Conservation (phyloP, 2,329 filamentous ascomycete genomes). For the Paramyrothecium sp. region DNA sequence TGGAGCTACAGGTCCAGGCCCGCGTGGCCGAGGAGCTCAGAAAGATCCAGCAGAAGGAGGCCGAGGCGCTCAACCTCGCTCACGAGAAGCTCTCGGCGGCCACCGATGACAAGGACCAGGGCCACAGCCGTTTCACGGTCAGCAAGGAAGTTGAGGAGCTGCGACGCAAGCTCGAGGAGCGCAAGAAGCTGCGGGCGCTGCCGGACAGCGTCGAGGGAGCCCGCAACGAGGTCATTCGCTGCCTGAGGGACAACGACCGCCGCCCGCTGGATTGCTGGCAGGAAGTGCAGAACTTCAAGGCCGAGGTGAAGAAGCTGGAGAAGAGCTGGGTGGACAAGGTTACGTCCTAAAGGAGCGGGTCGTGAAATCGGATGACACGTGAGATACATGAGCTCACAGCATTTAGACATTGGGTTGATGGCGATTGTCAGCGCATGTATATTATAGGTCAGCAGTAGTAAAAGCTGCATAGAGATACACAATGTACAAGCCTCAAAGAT, state of each 20-base stretch:
- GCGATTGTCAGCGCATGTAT: slow-evolving; percentile 21
- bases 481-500: slow-evolving; percentile 21
- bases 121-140: slow-evolving; percentile 45
- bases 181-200: slow-evolving; percentile 65
- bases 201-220: slow-evolving; percentile 73
- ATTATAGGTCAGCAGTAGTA: slow-evolving; percentile 27
- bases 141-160: slow-evolving; percentile 59
- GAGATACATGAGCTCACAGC: slow-evolving; percentile 13
- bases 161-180: slow-evolving; percentile 57
- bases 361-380: neutral
- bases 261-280: slow-evolving; percentile 91
- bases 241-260: slow-evolving; percentile 79
- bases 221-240: slow-evolving; percentile 73
- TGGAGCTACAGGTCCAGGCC: slow-evolving; percentile 85
- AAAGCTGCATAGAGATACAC: slow-evolving; percentile 26
- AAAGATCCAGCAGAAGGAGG: slow-evolving; percentile 70
- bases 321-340: slow-evolving; percentile 85
- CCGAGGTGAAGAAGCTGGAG: slow-evolving; percentile 83
- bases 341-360: slow-evolving; percentile 39
- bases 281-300: slow-evolving; percentile 89
- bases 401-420: slow-evolving; percentile 9
- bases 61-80: slow-evolving; percentile 65
- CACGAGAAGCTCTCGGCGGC: slow-evolving; percentile 61
- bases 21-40: slow-evolving; percentile 85
- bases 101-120: slow-evolving; percentile 28